Conservation (phyloP, 768 basidiomycete genomes). For the Tubosaeta sp. region DNA sequence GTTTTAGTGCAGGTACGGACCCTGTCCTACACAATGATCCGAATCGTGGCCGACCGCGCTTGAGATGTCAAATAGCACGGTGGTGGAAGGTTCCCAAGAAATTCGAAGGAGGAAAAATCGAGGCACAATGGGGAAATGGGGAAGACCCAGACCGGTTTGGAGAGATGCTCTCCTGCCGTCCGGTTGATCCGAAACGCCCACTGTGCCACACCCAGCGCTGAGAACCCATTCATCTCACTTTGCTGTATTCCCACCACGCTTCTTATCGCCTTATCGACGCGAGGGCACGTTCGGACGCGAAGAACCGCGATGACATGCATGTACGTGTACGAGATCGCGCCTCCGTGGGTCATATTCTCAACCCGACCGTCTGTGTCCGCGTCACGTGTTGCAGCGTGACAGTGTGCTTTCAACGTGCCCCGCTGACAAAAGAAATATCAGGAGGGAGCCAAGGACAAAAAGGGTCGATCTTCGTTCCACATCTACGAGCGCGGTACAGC, state of each 20-base stretch:
- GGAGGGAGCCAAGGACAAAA: background rate
- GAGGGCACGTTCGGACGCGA: background rate
- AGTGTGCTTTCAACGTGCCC: background rate
- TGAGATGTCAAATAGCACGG: background rate
- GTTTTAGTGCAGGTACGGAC: background rate
- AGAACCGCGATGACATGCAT: background rate
- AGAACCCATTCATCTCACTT: background rate
- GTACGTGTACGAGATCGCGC: background rate
- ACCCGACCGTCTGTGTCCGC: background rate
- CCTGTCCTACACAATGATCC: no score
- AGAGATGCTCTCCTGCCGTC: background rate
- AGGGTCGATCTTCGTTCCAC: background rate
- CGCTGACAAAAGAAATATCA: background rate
- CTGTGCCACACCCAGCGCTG: background rate
- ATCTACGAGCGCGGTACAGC: background rate
- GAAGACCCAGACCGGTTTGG: background rate
- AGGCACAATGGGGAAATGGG: background rate
- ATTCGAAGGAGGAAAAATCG: background rate
- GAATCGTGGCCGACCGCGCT: background rate
- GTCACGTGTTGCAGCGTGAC: background rate
- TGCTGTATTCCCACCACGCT: background rate
- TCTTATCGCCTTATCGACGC: background rate
- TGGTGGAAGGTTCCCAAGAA: background rate
- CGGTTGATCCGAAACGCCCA: background rate
- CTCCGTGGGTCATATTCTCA: background rate